Evolutionary conservation across 1,284 basidiomycete genomes (phyloP), one percentile per base, ranked within the genome.

Genomic region (Apiotrichum montevideense): DNA sequence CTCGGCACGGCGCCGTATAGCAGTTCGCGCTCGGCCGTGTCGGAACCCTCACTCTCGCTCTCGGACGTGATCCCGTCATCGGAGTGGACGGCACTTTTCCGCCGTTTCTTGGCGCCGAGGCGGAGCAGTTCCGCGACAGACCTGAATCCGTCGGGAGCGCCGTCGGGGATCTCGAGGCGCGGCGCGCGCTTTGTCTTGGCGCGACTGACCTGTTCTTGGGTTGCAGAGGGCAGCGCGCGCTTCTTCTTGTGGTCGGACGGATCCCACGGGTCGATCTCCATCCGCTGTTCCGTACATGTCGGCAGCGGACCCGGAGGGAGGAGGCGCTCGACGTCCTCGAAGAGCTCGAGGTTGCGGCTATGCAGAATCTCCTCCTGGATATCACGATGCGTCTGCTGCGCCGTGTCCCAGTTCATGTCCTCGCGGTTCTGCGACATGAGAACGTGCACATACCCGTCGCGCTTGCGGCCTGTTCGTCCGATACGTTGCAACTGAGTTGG

Each of bases 381-480:
- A 57, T 90, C 85, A 58, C 87, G 84, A 77, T 99, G 95, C 9
- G 85, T 85, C 49, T 84, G 85, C 69, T 93, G 87, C 1, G 96
- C 93, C 62, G 88, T 88, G 54, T 90, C 87, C 82, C 93, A 91
- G 68, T 96, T 97, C 53, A 81, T 74, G 66, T 98, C 93, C 77
- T 98, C 96, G 35, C 93, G 86, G 29, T 85, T 85, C 73, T 95
- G 88, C 8, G 93, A 85, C 66, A 97, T 86, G n/a, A 99, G 81
- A 7, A 96, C 89, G 66, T 95, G 90, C 39, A 99, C 89, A 58
- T 84, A 80, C 6, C 96, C 96, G 51, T 87, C 85, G 35, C 91
- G 85, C 74, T 95, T 94, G 53, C 96, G 88, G 15, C 96, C 96
- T 0, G 96, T 98, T 59, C 96, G 84, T 47, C 96, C 96, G 47